These are phyloP conservation scores for Leccinum arenicola DNA, from an alignment of 768 basidiomycete genomes.

Conservation along the genomic window DNA sequence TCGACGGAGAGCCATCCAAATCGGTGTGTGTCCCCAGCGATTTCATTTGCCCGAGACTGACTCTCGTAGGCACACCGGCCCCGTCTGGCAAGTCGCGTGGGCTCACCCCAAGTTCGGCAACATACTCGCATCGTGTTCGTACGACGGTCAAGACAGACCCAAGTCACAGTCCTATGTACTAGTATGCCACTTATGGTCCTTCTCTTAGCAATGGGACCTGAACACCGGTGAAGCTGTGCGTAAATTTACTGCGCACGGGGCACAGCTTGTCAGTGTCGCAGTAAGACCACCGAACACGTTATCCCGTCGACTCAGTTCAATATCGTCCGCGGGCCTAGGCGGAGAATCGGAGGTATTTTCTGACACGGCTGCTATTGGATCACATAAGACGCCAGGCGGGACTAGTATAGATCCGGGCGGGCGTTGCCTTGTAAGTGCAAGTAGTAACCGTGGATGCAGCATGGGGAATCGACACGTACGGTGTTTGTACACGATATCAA, in stretches of 20 bases:
- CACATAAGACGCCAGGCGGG: constrained; percentile 13
- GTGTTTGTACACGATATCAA: constrained; percentile 92
- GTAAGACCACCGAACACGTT: constrained; percentile 60
- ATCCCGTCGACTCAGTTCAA: constrained; percentile 30
- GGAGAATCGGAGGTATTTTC: constrained; percentile 21
- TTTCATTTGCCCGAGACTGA: no score
- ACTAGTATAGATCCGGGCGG: constrained; percentile 73
- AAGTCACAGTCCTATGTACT: background rate
- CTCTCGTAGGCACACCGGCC: no score
- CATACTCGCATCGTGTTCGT: no score
- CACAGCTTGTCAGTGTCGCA: constrained; percentile 80
- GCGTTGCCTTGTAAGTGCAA: constrained; percentile 85
- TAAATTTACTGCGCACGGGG: constrained; percentile 75
- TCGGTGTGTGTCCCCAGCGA: no score
- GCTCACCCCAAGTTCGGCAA: no score
- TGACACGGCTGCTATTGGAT: constrained; percentile 8
- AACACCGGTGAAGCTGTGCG: constrained; percentile 82
- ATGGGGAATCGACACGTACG: constrained; percentile 85
- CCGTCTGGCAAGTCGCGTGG: no score
- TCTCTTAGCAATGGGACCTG: constrained; percentile 90
- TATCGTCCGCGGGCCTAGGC: constrained; percentile 23
- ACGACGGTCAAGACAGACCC: no score
- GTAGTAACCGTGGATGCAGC: constrained; percentile 89
- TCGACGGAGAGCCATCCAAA: no score
- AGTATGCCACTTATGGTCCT: constrained; percentile 5